These are phyloP conservation scores for Obba rivulosa DNA, from an alignment of 768 basidiomycete genomes.

Conservation along the genomic window DNA sequence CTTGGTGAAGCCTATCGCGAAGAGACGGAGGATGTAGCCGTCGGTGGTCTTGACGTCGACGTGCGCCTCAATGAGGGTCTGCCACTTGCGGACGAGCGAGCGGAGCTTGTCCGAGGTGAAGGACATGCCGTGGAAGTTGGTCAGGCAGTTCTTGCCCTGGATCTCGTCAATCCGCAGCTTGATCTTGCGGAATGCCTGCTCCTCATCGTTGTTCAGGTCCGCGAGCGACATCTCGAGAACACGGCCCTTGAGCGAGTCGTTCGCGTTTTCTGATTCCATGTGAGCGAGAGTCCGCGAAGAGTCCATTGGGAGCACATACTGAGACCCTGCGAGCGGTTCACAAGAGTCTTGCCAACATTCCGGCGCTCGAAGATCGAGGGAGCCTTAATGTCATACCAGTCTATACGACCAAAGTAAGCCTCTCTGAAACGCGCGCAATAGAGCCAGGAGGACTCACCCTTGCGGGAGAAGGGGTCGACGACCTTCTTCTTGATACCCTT, in stretches of 20 bases:
- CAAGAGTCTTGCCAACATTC: conserved; percentile 97
- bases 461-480: conserved; percentile 99
- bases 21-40: conserved; percentile 98
- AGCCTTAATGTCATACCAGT: conserved; percentile 99
- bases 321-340: conserved; percentile 95
- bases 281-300: conserved; percentile 9
- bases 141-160: conserved; percentile 98
- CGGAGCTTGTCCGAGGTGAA: conserved; percentile 99
- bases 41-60: conserved; percentile 99
- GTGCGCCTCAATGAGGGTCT: conserved; percentile 97
- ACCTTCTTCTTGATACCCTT: conserved; percentile 99
- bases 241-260: conserved; percentile 96
- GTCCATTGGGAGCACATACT: conserved; percentile 55
- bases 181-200: conserved; percentile 99
- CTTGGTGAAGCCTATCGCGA: conserved; percentile 99
- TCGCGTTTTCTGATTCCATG: conserved; percentile 78
- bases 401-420: conserved; percentile 32
- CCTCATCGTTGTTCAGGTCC: conserved; percentile 99
- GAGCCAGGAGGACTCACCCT: conserved; percentile 54
- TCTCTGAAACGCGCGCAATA: not conserved
- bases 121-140: conserved; percentile 99
- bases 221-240: conserved; percentile 94
- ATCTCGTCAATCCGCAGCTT: conserved; percentile 95
- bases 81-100: conserved; percentile 99
- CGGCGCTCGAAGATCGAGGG: conserved; percentile 96